Percentiles rank a stretch among this genome's conserved stretches.
Evolutionary conservation across 306 rosid genomes (phyloP).

Genomic region (Betula pendula): DNA sequence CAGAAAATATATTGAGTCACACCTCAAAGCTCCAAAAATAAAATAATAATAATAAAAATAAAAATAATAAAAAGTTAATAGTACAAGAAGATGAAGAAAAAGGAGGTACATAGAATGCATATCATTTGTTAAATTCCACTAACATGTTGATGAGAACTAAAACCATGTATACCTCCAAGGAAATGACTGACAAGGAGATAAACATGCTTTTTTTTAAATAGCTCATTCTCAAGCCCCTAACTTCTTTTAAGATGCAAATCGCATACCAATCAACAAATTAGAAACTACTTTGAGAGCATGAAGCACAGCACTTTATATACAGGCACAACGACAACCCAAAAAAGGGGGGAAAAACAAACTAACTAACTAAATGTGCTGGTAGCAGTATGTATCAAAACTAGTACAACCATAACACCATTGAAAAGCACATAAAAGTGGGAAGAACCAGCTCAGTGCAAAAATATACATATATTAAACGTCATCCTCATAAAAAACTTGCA

Average conservation of each 20-base stretch:
- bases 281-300: not conserved
- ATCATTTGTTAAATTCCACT: not conserved
- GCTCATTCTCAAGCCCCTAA: not conserved
- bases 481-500: constrained; percentile 11
- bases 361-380: not conserved
- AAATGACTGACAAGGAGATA: not conserved
- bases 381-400: no score
- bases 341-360: not conserved
- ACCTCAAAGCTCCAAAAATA: constrained; percentile 1
- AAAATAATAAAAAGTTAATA: no score
- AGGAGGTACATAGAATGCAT: no score
- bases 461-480: constrained; percentile 18
- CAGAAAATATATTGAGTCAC: constrained; percentile 44
- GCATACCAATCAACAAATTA: not conserved
- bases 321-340: not conserved
- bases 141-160: not conserved
- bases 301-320: not conserved
- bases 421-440: not conserved
- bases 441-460: constrained; percentile 1
- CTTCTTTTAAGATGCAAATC: not conserved
- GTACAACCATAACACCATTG: not conserved
- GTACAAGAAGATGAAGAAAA: not conserved
- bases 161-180: not conserved
- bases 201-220: not conserved
- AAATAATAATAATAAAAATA: not conserved